phyloP scores from a whole-genome alignment of 345 rosid genomes.

The Streptanthus diversifolius region DNA sequence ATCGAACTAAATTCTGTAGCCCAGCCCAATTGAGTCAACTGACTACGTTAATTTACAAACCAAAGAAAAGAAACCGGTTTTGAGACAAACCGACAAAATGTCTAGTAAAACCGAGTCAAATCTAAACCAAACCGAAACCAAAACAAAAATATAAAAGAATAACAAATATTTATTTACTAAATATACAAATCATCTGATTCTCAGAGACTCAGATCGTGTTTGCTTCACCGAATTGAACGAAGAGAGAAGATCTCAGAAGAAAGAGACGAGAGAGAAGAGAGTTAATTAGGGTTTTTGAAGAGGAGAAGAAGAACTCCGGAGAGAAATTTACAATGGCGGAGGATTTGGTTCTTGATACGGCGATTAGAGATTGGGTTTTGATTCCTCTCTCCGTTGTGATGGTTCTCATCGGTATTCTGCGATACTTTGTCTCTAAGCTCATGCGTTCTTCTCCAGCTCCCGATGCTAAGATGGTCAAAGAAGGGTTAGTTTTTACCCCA shows the following conservation, averaged over 20 bases:
- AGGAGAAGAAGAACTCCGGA: conserved; percentile 35
- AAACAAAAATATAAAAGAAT: too few relatives aligned
- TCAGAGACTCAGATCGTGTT: conserved; percentile 31
- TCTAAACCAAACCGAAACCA: too few relatives aligned
- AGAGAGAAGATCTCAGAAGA: conserved; percentile 24
- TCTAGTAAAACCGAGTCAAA: too few relatives aligned
- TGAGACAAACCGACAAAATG: too few relatives aligned
- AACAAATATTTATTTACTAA: too few relatives aligned
- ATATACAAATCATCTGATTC: too few relatives aligned
- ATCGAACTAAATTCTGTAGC: too few relatives aligned
- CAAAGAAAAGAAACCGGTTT: not conserved
- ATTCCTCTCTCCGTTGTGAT: conserved; percentile 93
- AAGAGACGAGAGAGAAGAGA: not conserved
- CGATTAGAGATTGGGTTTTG: conserved; percentile 98
- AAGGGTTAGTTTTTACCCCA: conserved; percentile 57
- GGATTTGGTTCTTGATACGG: conserved; percentile 93
- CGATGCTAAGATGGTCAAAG: conserved; percentile 75
- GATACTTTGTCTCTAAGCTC: conserved; percentile 75
- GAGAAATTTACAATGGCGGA: conserved; percentile 61
- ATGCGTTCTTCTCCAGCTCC: conserved; percentile 81
- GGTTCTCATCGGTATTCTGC: conserved; percentile 94
- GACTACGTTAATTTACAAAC: not conserved
- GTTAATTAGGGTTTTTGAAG: not conserved
- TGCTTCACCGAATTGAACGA: conserved; percentile 17
- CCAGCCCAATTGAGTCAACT: not conserved